Evolutionary conservation across 352 stramenopile species (phyloP).

Genomic region (Globisporangium mamillatum): DNA sequence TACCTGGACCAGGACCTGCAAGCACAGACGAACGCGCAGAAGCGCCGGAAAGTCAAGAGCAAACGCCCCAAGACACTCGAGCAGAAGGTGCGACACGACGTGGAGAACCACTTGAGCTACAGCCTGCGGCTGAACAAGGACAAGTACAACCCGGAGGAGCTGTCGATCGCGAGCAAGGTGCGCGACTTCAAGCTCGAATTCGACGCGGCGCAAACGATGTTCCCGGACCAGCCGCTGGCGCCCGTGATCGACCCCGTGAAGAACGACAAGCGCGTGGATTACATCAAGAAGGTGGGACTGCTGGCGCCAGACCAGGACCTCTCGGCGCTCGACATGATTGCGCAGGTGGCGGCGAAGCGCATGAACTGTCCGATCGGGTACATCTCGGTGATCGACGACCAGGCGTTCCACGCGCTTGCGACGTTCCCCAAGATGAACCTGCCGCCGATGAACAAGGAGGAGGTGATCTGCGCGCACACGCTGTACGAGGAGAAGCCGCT

Average conservation of each 20-base stretch:
- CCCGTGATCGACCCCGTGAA: slow-evolving; percentile 36
- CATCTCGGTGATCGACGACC: slow-evolving; percentile 53
- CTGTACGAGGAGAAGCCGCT: slow-evolving; percentile 56
- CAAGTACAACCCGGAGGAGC: slow-evolving; percentile 16
- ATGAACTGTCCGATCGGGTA: slow-evolving; percentile 54
- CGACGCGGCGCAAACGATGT: slow-evolving; percentile 26
- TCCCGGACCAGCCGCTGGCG: slow-evolving; percentile 38
- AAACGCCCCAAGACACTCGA: slow-evolving; percentile 6
- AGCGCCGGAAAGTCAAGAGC: no score
- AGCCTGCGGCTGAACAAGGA: slow-evolving; percentile 20
- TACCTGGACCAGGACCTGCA: no score
- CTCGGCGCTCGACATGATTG: slow-evolving; percentile 43
- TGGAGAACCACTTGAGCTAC: slow-evolving; percentile 34
- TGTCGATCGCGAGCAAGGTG: not conserved
- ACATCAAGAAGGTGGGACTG: slow-evolving; percentile 39
- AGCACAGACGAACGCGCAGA: no score
- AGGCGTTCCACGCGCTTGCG: slow-evolving; percentile 33
- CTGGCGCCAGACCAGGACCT: slow-evolving; percentile 32
- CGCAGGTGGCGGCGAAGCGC: slow-evolving; percentile 41
- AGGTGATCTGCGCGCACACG: slow-evolving; percentile 52
- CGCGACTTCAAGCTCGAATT: slow-evolving; percentile 51
- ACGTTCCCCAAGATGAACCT: slow-evolving; percentile 6
- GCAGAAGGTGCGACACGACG: slow-evolving; percentile 30
- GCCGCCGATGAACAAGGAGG: slow-evolving; percentile 19
- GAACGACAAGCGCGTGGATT: slow-evolving; percentile 37